Base-by-base conservation (phyloP, 1,284 basidiomycete genomes). In the Thecaphora frezii region DNA sequence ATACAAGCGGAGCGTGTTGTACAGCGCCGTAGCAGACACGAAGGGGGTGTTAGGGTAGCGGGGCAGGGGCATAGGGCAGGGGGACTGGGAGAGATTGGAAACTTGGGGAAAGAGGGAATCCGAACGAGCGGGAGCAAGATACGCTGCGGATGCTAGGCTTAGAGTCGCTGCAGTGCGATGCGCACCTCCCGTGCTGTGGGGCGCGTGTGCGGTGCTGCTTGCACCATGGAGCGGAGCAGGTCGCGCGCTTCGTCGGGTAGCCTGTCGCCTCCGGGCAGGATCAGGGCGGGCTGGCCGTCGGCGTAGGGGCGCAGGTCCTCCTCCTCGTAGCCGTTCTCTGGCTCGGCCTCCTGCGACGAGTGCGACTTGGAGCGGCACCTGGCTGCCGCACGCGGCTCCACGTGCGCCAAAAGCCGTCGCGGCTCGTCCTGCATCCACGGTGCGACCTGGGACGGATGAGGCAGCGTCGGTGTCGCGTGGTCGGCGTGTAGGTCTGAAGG, bases 251-350 rank as follows among this genome's bases (percentile, higher is more conserved):
- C 50, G 28, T 76, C 73, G 0, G 76, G 76, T 4, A 78, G 40
- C 14, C 75, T 44, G 0, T 63, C 74, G 3, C 76, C 75, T 25
- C 73, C 75, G 19, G 76, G 71, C 2, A 78, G 51, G 41, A 76
- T 49, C 38, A 78, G 66, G 16, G 76, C 62, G 8, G 76, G 74
- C 19, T 64, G 52, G 12, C 76, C 76, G 46, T 78, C 76, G 1
- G 39, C 28, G 22, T 78, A 78, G 1, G 69, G 49, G 3, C 46
- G 33, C 39, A 36, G 33, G 33, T 36, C 33, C 33, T 8, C 33
- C 8, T 14, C 12, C 12, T 36, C 4, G 33, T 12, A 9, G 33
- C 18, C 16, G 33, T 36, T 30, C 28, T 7, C 28, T 14, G 7
- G 28, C 14, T 30, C 28, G 7, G 7, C 28, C 28, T 7, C 28